phyloP scores from a whole-genome alignment of 352 stramenopile genomes.

The Pythium brachiatum region DNA sequence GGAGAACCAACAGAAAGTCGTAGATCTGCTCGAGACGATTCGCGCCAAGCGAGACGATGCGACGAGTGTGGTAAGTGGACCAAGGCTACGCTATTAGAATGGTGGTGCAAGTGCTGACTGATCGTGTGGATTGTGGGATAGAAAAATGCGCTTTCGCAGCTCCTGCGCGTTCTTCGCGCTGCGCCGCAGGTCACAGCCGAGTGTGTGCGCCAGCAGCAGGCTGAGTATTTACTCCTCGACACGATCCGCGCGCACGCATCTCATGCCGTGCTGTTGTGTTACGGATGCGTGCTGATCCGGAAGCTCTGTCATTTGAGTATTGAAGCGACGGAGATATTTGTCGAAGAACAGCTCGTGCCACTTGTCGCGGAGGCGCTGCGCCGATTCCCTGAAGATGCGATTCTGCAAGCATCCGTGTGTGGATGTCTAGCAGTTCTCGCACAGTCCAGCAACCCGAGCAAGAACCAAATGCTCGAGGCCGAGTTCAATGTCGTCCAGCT shows the following conservation, averaged over 20 bases:
- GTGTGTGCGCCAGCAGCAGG: conserved; percentile 56
- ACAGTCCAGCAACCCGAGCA: conserved; percentile 56
- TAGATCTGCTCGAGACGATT: conserved; percentile 47
- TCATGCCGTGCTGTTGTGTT: conserved; percentile 72
- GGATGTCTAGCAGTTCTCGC: conserved; percentile 57
- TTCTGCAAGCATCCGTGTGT: conserved; percentile 64
- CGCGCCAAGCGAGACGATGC: conserved; percentile 34
- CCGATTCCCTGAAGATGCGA: conserved; percentile 61
- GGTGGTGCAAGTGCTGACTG: not conserved
- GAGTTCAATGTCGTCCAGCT: conserved; percentile 33
- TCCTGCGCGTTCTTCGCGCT: conserved; percentile 59
- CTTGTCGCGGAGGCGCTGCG: conserved; percentile 44
- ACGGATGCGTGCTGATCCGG: conserved; percentile 70
- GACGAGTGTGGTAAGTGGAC: conserved; percentile 39
- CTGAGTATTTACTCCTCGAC: conserved; percentile 51
- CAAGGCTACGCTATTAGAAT: not conserved
- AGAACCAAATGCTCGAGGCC: conserved; percentile 55
- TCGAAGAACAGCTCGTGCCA: conserved; percentile 55
- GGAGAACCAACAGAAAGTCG: conserved; percentile 57
- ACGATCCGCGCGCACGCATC: conserved; percentile 54
- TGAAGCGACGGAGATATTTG: conserved; percentile 58
- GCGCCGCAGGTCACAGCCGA: conserved; percentile 66
- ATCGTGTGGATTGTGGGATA: conserved; percentile 11
- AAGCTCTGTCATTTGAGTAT: conserved; percentile 73
- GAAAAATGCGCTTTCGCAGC: conserved; percentile 67